phyloP scores from a whole-genome alignment of 73 alveolate species.

The Paraurostyla sp. region DNA sequence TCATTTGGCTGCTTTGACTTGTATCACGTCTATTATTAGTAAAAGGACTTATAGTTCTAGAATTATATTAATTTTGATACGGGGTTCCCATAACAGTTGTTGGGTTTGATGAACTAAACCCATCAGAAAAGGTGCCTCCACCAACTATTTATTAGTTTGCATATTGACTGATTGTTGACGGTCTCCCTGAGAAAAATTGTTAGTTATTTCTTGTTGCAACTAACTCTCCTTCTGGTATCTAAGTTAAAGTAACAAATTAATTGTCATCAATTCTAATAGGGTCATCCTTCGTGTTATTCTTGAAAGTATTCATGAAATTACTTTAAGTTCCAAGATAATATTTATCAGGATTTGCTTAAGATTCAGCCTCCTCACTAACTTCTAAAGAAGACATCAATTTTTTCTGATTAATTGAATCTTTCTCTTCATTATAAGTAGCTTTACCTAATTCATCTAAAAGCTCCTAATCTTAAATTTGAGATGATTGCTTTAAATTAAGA shows the following conservation, averaged over 20 bases:
- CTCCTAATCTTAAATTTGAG: conserved; percentile 14
- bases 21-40: background rate
- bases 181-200: conserved; percentile 15
- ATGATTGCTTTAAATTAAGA: background rate
- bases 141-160: background rate
- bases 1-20: background rate
- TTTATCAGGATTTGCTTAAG: background rate
- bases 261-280: conserved; percentile 47
- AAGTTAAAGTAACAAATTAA: conserved; percentile 14
- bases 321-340: background rate
- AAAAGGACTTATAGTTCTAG: background rate
- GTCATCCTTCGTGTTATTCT: conserved; percentile 1
- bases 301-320: conserved; percentile 2
- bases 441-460: background rate
- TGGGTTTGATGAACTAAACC: conserved; percentile 13
- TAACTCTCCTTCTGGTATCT: conserved; percentile 1
- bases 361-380: conserved; percentile 1
- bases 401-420: background rate
- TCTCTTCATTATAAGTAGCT: background rate
- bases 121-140: conserved; percentile 40
- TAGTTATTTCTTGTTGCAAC: background rate
- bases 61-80: conserved; percentile 12
- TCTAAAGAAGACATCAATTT: background rate
- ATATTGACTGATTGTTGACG: conserved; percentile 23
- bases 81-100: conserved; percentile 4